Base-by-base conservation (phyloP, 108 stramenopile genomes). In the Conticribra guillardii region DNA sequence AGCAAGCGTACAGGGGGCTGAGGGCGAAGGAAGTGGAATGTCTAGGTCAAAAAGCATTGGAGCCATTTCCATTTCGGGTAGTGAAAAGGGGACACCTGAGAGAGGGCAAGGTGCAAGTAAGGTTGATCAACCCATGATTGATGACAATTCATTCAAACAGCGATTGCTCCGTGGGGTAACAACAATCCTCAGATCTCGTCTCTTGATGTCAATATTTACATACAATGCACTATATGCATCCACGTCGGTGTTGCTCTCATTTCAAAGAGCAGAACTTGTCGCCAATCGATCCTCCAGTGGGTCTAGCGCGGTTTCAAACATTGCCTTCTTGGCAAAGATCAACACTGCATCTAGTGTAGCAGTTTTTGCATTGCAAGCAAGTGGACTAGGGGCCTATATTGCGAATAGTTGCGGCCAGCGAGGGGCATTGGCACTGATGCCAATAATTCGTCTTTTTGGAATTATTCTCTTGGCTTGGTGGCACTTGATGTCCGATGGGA, bases 161-260 rank as follows among this genome's bases (percentile, higher is more conserved):
- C 71, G 95, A 45, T 74, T 96, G 34, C 60, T 92, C 17, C 89
- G 92, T 53, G 92, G 92, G 9, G 66, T 90, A 27, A 93, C 85
- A 3, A 93, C 92, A 28, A 96, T 96, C 64, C 62, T 96, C n/a
- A 65, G 83, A 44, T 90, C 89, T 16, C 86, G 89, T 27, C 79
- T 96, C 9, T 78, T 96, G 29, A 92, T 96, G 90, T 76, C 91
- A 47, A 96, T 93, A 51, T 96, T 96, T 62, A 96, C 92, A 27
- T 96, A 96, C 82, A 96, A 96, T 82, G 95, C 95, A 5, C 80
- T 96, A 14, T 93, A 82, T 67, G 89, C 95, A 44, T 84, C 87
- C 19, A 90, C 92, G 16, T 88, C 82, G 3, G 87, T 88, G 28
- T 64, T 96, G 51, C 79, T 96, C 7, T 90, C 89, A 49, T 96